These are phyloP conservation scores for Penicillium sp. DNA, from an alignment of 2,329 filamentous ascomycete species.

Conservation along the genomic window DNA sequence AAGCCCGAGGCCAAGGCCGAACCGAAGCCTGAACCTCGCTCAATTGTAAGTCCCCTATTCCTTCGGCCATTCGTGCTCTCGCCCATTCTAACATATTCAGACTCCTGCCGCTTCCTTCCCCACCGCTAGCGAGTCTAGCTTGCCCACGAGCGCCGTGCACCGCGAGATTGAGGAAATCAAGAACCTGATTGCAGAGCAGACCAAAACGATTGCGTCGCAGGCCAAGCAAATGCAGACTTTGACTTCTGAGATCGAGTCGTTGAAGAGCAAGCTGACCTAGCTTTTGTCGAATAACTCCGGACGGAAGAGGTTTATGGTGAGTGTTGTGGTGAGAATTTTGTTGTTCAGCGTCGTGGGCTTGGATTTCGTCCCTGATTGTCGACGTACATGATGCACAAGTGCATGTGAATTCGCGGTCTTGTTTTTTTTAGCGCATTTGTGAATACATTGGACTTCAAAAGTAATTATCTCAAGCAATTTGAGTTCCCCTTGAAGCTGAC, in stretches of 20 bases:
- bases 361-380: conserved; percentile 9
- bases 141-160: conserved; percentile 51
- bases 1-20: too few relatives aligned
- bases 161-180: conserved; percentile 74
- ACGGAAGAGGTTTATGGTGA: not conserved
- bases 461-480: not conserved
- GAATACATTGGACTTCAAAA: conserved; percentile 22
- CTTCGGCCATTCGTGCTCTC: not conserved
- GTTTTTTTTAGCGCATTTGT: conserved; percentile 24
- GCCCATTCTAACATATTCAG: conserved; percentile 10
- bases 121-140: conserved; percentile 13
- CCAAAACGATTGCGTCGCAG: conserved; percentile 72
- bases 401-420: conserved; percentile 23
- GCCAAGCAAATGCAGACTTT: conserved; percentile 70
- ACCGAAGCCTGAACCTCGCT: conserved; percentile 23
- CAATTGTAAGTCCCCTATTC: conserved; percentile 12
- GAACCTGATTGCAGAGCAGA: conserved; percentile 71
- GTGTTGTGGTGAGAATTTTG: conserved; percentile 5
- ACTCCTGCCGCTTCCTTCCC: conserved; percentile 34
- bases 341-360: not conserved
- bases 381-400: conserved; percentile 13
- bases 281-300: not conserved
- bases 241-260: conserved; percentile 69
- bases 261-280: conserved; percentile 71
- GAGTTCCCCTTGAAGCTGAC: too few relatives aligned